Evolutionary conservation across 768 basidiomycete genomes (phyloP).

Genomic region (Harrya chromipes): DNA sequence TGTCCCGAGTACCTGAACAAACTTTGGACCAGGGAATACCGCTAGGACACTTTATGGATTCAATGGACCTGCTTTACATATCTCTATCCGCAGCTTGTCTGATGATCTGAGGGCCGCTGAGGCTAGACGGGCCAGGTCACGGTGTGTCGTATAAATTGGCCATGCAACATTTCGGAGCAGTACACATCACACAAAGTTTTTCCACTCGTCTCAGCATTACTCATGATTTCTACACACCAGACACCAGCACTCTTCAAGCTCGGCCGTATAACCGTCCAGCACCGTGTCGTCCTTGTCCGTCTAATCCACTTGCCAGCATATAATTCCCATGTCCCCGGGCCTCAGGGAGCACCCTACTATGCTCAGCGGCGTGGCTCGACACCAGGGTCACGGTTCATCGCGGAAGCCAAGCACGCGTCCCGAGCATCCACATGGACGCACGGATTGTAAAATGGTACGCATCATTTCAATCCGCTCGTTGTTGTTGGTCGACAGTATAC

Average conservation of each 20-base stretch:
- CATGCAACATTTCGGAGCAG: no score
- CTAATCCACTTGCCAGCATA: conserved; percentile 43
- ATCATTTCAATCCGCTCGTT: not conserved
- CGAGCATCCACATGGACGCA: conserved; percentile 58
- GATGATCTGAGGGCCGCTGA: no score
- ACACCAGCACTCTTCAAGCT: conserved; percentile 35
- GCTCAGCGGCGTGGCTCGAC: conserved; percentile 43
- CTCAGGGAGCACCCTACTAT: conserved; percentile 41
- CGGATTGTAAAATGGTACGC: conserved; percentile 53
- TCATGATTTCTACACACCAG: not conserved
- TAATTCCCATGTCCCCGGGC: conserved; percentile 32
- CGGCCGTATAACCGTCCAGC: conserved; percentile 38
- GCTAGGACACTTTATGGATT: no score
- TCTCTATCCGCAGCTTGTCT: no score
- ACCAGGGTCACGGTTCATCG: conserved; percentile 52
- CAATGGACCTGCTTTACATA: no score
- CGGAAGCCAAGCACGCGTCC: conserved; percentile 51
- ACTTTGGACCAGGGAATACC: no score
- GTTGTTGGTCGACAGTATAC: not conserved
- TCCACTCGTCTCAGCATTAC: no score
- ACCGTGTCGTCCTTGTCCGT: conserved; percentile 52
- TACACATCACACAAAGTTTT: no score
- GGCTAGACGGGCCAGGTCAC: no score
- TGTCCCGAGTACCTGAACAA: no score
- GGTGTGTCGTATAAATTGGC: no score